Evolutionary conservation across 306 rosid genomes (phyloP).

Genomic region (Pachyrhizus erosus): DNA sequence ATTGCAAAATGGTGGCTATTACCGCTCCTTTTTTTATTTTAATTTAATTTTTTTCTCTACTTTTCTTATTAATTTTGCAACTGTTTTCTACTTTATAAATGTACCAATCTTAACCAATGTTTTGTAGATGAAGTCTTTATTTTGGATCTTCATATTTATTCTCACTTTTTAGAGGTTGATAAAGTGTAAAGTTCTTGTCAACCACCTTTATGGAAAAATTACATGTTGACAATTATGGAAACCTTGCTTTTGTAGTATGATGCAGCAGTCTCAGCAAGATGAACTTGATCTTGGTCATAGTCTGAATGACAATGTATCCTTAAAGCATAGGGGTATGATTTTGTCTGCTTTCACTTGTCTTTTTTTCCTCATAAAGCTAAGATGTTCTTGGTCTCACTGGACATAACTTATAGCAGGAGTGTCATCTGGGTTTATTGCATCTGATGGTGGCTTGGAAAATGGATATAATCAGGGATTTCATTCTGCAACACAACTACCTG

Average conservation of each 20-base stretch:
- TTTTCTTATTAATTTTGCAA: slow-evolving; percentile 20
- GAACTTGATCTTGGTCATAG: slow-evolving; percentile 58
- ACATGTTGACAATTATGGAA: slow-evolving; percentile 35
- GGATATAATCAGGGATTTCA: slow-evolving; percentile 63
- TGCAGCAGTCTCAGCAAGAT: slow-evolving; percentile 65
- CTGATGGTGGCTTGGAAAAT: slow-evolving; percentile 60
- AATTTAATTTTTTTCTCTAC: slow-evolving; percentile 14
- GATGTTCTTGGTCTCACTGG: slow-evolving; percentile 40
- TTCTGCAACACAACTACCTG: slow-evolving; percentile 51
- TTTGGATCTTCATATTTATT: neutral
- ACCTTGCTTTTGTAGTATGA: slow-evolving; percentile 60
- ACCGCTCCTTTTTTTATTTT: neutral
- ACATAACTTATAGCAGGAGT: slow-evolving; percentile 44
- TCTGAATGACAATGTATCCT: slow-evolving; percentile 54
- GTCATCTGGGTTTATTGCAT: slow-evolving; percentile 56
- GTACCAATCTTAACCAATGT: slow-evolving; percentile 9
- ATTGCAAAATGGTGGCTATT: slow-evolving; percentile 56
- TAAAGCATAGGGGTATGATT: slow-evolving; percentile 56
- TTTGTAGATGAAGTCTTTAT: slow-evolving; percentile 20
- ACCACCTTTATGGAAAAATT: slow-evolving; percentile 28
- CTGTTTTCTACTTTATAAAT: slow-evolving; percentile 26
- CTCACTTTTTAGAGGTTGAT: slow-evolving; percentile 31
- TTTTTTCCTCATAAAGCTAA: slow-evolving; percentile 22
- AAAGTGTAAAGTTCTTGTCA: slow-evolving; percentile 1
- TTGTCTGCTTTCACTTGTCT: slow-evolving; percentile 41